phyloP scores from a whole-genome alignment of 1,284 basidiomycete species.

The Cutaneotrichosporon sp. region DNA sequence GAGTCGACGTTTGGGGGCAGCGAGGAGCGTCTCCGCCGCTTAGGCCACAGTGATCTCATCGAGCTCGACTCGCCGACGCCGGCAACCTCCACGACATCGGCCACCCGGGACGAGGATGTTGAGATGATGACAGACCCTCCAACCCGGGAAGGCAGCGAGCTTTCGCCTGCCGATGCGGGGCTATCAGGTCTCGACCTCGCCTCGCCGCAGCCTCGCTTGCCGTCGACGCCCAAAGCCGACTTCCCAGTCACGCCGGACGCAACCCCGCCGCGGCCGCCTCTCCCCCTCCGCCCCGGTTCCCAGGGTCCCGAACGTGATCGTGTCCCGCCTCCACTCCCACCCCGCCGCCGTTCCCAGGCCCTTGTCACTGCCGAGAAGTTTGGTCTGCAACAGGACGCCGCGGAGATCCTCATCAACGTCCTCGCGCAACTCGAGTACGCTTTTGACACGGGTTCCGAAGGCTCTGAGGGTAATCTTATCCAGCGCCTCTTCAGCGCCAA shows the following conservation, averaged over 20 bases:
- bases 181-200: slow-evolving; percentile 13
- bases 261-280: not conserved
- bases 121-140: not conserved
- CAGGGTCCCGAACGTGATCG: too few relatives aligned
- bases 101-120: not conserved
- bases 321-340: slow-evolving; percentile 2
- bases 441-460: slow-evolving; percentile 55
- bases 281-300: too few relatives aligned
- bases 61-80: slow-evolving; percentile 8
- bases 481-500: slow-evolving; percentile 86
- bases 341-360: slow-evolving; percentile 12
- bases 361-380: slow-evolving; percentile 22
- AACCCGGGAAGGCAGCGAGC: slow-evolving; percentile 10
- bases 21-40: slow-evolving; percentile 17
- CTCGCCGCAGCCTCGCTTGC: slow-evolving; percentile 10
- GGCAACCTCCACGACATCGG: not conserved
- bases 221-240: not conserved
- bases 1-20: slow-evolving; percentile 33
- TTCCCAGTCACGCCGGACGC: not conserved
- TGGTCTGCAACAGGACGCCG: slow-evolving; percentile 95
- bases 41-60: slow-evolving; percentile 4
- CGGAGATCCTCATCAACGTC: slow-evolving; percentile 98
- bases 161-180: slow-evolving; percentile 2
- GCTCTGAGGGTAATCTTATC: slow-evolving; percentile 56
- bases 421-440: slow-evolving; percentile 97